Evolutionary conservation across 257 asterid species (phyloP).

Genomic region (Anisodus tanguticus): DNA sequence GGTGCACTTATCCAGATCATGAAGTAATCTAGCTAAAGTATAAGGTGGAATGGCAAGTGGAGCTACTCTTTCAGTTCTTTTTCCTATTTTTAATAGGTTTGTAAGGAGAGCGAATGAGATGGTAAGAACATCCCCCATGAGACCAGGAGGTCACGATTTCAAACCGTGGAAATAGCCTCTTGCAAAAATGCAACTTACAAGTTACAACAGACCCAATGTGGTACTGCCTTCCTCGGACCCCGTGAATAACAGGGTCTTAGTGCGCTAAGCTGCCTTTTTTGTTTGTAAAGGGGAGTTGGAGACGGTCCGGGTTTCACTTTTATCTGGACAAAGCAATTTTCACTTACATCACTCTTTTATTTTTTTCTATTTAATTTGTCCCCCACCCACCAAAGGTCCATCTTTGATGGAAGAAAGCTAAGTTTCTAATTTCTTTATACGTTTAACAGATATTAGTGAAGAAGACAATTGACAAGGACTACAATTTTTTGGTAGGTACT

Average conservation of each 20-base stretch:
- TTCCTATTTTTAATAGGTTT: not conserved
- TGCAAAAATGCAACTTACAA: not conserved
- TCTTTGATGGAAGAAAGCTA: not conserved
- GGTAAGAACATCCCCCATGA: not conserved
- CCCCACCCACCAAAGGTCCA: constrained; percentile 9
- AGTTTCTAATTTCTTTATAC: not conserved
- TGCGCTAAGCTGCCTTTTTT: not conserved
- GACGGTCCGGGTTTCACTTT: not conserved
- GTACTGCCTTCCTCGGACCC: not conserved
- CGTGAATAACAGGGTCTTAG: not conserved
- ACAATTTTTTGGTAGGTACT: not conserved
- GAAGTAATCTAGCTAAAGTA: not conserved
- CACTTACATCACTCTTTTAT: not conserved
- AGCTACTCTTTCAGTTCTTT: not conserved
- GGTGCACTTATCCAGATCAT: not conserved
- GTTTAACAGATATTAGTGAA: not conserved
- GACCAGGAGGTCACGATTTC: not conserved
- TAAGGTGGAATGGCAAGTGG: not conserved
- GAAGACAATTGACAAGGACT: not conserved
- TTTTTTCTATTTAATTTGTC: not conserved
- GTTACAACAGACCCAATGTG: not conserved
- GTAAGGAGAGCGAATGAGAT: not conserved
- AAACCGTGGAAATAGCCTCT: not conserved
- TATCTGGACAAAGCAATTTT: not conserved
- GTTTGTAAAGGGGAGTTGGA: not conserved